Evolutionary conservation across 768 basidiomycete species (phyloP).

Genomic region (Sporobolomyces pararoseus): DNA sequence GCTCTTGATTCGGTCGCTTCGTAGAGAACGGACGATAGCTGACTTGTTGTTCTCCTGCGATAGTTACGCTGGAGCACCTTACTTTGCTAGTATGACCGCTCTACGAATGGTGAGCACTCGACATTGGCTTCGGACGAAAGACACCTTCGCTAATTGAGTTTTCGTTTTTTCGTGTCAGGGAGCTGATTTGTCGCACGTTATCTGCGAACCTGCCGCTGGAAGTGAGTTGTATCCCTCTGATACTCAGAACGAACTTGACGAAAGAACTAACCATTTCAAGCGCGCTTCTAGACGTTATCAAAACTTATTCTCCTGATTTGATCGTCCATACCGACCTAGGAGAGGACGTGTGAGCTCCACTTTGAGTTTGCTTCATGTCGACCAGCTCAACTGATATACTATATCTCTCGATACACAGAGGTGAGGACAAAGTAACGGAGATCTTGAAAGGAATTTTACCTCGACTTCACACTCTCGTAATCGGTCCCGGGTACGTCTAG

Average conservation of each 20-base stretch:
- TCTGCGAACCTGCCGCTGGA: conserved; percentile 89
- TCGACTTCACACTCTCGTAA: conserved; percentile 84
- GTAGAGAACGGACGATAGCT: too few relatives aligned
- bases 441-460: conserved; percentile 59
- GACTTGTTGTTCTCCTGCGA: too few relatives aligned
- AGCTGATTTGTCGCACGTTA: conserved; percentile 92
- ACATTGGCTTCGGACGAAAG: too few relatives aligned
- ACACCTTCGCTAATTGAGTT: neutral
- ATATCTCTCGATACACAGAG: conserved; percentile 50
- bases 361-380: neutral
- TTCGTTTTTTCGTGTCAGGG: conserved; percentile 54
- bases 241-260: too few relatives aligned
- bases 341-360: conserved; percentile 59
- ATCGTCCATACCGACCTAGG: conserved; percentile 92
- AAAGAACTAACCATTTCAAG: too few relatives aligned
- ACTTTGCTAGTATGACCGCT: conserved; percentile 87
- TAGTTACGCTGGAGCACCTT: conserved; percentile 96
- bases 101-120: conserved; percentile 64
- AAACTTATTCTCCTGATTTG: conserved; percentile 91
- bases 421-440: conserved; percentile 35
- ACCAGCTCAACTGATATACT: conserved; percentile 41
- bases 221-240: conserved; percentile 12
- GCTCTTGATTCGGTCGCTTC: too few relatives aligned
- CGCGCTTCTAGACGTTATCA: conserved; percentile 63
- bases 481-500: conserved; percentile 71